These are phyloP conservation scores for Sindora glabra DNA, from an alignment of 306 rosid genomes.

Conservation along the genomic window DNA sequence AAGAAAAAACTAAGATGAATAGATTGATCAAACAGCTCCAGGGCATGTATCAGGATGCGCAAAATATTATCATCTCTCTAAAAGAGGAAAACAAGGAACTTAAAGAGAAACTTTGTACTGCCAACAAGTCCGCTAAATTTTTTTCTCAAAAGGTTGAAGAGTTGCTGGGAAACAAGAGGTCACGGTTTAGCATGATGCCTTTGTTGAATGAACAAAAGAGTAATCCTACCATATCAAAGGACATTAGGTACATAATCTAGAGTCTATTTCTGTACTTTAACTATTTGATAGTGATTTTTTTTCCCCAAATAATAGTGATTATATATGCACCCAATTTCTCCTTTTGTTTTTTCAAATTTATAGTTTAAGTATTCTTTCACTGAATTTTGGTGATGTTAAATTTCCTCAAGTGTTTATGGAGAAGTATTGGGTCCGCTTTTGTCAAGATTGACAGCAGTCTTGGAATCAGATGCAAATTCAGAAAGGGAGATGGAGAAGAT, in stretches of 20 bases:
- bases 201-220: constrained; percentile 21
- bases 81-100: constrained; percentile 54
- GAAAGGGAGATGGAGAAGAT: constrained; percentile 34
- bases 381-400: not conserved
- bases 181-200: constrained; percentile 12
- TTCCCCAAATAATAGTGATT: too few species aligned
- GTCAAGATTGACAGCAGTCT: constrained; percentile 30
- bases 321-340: not conserved
- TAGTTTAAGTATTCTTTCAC: constrained; percentile 1
- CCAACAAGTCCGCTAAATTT: constrained; percentile 30
- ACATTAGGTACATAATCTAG: constrained; percentile 38
- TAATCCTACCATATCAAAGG: constrained; percentile 15
- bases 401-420: constrained; percentile 44
- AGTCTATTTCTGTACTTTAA: constrained; percentile 5
- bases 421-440: constrained; percentile 42
- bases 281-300: too few species aligned
- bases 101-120: constrained; percentile 37
- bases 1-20: constrained; percentile 45
- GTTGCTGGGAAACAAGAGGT: constrained; percentile 40
- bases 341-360: not conserved
- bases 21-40: constrained; percentile 44
- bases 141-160: constrained; percentile 57
- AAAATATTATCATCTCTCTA: constrained; percentile 25
- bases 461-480: constrained; percentile 30
- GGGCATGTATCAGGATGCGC: constrained; percentile 38